Base-by-base conservation (phyloP, 164 flowering plant species). In the Stephania cephalantha region DNA sequence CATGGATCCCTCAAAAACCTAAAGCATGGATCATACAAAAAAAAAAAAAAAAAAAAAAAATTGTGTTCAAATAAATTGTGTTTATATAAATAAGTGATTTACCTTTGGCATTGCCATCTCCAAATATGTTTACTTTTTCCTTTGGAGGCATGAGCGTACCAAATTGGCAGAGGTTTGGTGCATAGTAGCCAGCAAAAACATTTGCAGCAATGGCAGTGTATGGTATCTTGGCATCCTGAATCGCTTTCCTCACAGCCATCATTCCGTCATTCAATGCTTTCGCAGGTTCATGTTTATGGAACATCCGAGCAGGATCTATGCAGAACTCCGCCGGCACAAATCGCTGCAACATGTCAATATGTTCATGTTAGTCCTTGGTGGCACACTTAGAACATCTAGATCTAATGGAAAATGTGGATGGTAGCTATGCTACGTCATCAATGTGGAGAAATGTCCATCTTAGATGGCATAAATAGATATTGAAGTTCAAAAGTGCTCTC, bases 251-350 rank as follows among this genome's bases (percentile, higher is more conserved):
- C 53, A 81, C 73, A 35, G 46, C 42, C 73, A 77, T 76, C 50
- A 78, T 75, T 20, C 74, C 25, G 72, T 71, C 12, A 75, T 17
- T 11, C 68, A 44, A 11, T 29, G 46, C 71, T 11, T 20, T 69
- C 7, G 80, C 80, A 0, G 83, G 83, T 11, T 74, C 61, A 11
- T 78, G 69, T 7, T 76, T 76, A 55, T 81, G 80, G 48, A 74
- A 78, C 82, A 80, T 82, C 74, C 76, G 75, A 15, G 81, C 82
- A 2, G 81, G 82, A 30, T 84, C 85, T 68, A 78, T 68, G 11
- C 86, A 83, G 67, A 78, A 82, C 46, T 84, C 86, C 3, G 86
- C 82, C 1, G 86, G 86, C 35, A 77, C 70, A 30, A 77, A 77
- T 18, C 78, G 50, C 79, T 75, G 35, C 66, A 72, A 35, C 42